Evolutionary conservation across 148 eudicot genomes (phyloP).

Genomic region (Diospyros lotus): DNA sequence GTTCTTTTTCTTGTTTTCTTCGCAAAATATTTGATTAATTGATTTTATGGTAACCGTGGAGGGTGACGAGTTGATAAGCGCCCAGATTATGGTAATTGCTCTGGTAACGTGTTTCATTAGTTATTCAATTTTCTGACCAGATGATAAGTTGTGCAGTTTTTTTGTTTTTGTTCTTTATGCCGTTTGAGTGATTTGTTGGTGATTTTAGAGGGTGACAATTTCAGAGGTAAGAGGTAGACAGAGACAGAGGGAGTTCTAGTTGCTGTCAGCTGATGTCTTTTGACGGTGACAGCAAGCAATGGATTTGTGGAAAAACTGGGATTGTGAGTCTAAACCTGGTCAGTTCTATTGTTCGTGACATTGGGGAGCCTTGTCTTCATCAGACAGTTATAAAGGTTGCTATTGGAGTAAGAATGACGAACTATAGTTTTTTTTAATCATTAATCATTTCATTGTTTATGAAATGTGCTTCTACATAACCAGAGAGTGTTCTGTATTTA

Average conservation of each 20-base stretch:
- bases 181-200: conserved; percentile 10
- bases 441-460: not conserved
- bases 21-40: no score
- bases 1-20: no score
- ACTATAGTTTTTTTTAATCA: not conserved
- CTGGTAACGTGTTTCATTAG: not conserved
- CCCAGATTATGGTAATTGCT: no score
- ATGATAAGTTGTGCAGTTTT: not conserved
- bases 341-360: conserved; percentile 83
- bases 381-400: conserved; percentile 82
- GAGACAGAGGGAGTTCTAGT: conserved; percentile 20
- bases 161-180: conserved; percentile 11
- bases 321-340: conserved; percentile 58
- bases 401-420: conserved; percentile 40
- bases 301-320: conserved; percentile 75
- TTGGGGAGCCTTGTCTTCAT: conserved; percentile 91
- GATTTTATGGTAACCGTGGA: no score
- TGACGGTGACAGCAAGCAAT: conserved; percentile 58
- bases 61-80: no score
- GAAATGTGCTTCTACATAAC: not conserved
- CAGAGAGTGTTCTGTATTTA: not conserved
- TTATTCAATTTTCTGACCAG: no score
- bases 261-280: conserved; percentile 56
- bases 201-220: conserved; percentile 8
- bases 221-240: conserved; percentile 7